Conservation (phyloP, 768 basidiomycete genomes). For the Hydnum rufescens region DNA sequence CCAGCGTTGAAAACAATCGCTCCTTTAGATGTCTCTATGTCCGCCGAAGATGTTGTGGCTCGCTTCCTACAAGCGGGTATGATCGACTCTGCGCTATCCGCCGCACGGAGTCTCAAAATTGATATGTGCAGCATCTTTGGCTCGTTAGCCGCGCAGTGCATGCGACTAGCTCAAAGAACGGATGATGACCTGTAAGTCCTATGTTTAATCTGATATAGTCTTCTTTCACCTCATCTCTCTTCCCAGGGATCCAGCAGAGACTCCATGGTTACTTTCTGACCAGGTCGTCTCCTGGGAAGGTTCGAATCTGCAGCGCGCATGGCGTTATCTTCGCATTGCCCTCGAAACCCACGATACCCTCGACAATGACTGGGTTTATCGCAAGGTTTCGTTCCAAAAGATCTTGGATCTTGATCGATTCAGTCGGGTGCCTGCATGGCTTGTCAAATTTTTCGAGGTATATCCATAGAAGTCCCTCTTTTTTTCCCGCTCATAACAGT, state of each 20-base stretch:
- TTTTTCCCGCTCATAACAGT: neutral
- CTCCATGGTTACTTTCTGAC: slow-evolving; percentile 59
- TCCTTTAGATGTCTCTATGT: slow-evolving; percentile 11
- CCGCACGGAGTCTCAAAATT: slow-evolving; percentile 53
- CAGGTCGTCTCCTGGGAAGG: slow-evolving; percentile 72
- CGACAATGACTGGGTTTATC: slow-evolving; percentile 55
- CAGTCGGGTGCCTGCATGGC: slow-evolving; percentile 53
- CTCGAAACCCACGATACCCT: slow-evolving; percentile 57
- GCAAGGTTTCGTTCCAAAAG: slow-evolving; percentile 56
- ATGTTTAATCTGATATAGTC: neutral
- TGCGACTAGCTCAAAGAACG: slow-evolving; percentile 42
- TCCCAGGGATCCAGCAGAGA: slow-evolving; percentile 3
- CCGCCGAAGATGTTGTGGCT: slow-evolving; percentile 40
- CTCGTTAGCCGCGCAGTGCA: slow-evolving; percentile 54
- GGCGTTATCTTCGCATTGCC: slow-evolving; percentile 70
- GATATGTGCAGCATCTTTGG: slow-evolving; percentile 81
- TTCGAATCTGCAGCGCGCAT: slow-evolving; percentile 55
- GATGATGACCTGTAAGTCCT: slow-evolving; percentile 21
- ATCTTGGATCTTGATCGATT: slow-evolving; percentile 46
- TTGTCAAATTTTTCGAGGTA: slow-evolving; percentile 59
- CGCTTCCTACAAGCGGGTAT: slow-evolving; percentile 58
- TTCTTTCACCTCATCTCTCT: neutral
- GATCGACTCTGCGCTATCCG: slow-evolving; percentile 60
- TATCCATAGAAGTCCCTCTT: slow-evolving; percentile 3
- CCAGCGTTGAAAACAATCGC: neutral